A percentile compares a stretch with the other conserved stretches of the same genome.
phyloP scores from a whole-genome alignment of 2,329 filamentous ascomycete genomes.

The Xylaria multiplex region DNA sequence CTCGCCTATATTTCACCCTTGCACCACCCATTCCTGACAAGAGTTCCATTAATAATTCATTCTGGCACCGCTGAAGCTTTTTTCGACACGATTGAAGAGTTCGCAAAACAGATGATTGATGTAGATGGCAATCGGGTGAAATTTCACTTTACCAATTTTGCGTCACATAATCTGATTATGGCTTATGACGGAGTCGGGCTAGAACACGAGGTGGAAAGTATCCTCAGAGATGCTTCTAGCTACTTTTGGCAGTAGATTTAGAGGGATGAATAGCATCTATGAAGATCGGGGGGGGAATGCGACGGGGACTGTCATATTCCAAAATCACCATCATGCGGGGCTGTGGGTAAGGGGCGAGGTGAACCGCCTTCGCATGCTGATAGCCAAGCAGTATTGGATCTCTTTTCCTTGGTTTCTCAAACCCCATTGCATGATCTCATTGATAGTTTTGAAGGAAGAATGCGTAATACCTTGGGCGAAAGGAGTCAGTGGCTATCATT shows the following conservation, averaged over 20 bases:
- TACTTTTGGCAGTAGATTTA: conserved; percentile 4
- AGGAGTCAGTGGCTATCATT: too few species aligned
- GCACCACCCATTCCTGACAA: conserved; percentile 29
- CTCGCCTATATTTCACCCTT: conserved; percentile 36
- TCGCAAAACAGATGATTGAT: conserved; percentile 30
- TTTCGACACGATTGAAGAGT: conserved; percentile 20
- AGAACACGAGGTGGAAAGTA: conserved; percentile 10
- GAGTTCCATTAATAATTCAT: conserved; percentile 30
- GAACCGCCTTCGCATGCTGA: too few species aligned
- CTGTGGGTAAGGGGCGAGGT: too few species aligned
- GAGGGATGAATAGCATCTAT: not conserved
- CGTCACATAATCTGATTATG: conserved; percentile 29
- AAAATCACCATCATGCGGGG: too few species aligned
- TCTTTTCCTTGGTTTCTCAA: too few species aligned
- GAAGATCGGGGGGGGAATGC: too few species aligned
- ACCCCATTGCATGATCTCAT: too few species aligned
- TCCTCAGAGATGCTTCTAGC: not conserved
- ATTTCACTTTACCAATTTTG: conserved; percentile 17
- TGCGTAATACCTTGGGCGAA: too few species aligned
- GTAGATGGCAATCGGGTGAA: conserved; percentile 23
- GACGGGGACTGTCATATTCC: too few species aligned
- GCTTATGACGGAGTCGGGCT: conserved; percentile 15
- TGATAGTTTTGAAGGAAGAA: too few species aligned
- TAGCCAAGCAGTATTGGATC: too few species aligned
- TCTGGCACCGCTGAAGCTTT: conserved; percentile 21